Evolutionary conservation across 805 yeast species (phyloP).

Genomic region (Ogataea angusta): DNA sequence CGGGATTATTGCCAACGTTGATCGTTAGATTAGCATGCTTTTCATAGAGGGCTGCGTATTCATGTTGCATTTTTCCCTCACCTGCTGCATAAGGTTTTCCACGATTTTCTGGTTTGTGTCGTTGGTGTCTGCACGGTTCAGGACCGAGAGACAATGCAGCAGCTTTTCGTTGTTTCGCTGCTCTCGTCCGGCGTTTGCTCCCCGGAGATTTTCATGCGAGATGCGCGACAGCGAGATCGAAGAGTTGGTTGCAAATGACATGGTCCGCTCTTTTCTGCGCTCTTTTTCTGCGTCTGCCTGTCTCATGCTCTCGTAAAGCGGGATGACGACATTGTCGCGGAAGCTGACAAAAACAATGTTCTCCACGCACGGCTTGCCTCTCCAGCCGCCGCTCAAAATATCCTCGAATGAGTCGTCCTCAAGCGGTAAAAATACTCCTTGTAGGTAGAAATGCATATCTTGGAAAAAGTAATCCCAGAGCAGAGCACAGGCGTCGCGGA

Average conservation of each 20-base stretch:
- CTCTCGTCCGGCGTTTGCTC: slow-evolving; percentile 10
- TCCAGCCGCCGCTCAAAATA: not conserved
- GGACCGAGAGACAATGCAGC: slow-evolving; percentile 60
- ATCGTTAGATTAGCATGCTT: not conserved
- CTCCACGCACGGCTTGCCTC: slow-evolving; percentile 30
- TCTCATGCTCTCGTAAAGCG: slow-evolving; percentile 44
- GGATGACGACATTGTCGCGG: slow-evolving; percentile 52
- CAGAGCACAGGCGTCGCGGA: slow-evolving; percentile 36
- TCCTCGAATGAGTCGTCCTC: slow-evolving; percentile 36
- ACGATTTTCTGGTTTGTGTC: slow-evolving; percentile 57
- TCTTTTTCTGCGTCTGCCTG: slow-evolving; percentile 27
- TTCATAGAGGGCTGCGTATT: not conserved
- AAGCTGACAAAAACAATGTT: slow-evolving; percentile 43
- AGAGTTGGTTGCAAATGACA: slow-evolving; percentile 11
- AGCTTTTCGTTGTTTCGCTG: slow-evolving; percentile 25
- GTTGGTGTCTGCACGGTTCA: slow-evolving; percentile 49
- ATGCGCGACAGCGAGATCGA: slow-evolving; percentile 5
- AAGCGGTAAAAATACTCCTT: slow-evolving; percentile 60
- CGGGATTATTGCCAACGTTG: slow-evolving; percentile 70
- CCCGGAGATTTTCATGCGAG: slow-evolving; percentile 1
- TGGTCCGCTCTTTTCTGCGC: slow-evolving; percentile 14
- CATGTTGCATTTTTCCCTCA: slow-evolving; percentile 23
- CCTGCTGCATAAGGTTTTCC: slow-evolving; percentile 44
- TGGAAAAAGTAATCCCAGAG: slow-evolving; percentile 58
- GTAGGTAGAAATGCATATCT: slow-evolving; percentile 54